These are phyloP conservation scores for Didymosphaeria variabile DNA, from an alignment of 2,329 filamentous ascomycete species.

Conservation along the genomic window DNA sequence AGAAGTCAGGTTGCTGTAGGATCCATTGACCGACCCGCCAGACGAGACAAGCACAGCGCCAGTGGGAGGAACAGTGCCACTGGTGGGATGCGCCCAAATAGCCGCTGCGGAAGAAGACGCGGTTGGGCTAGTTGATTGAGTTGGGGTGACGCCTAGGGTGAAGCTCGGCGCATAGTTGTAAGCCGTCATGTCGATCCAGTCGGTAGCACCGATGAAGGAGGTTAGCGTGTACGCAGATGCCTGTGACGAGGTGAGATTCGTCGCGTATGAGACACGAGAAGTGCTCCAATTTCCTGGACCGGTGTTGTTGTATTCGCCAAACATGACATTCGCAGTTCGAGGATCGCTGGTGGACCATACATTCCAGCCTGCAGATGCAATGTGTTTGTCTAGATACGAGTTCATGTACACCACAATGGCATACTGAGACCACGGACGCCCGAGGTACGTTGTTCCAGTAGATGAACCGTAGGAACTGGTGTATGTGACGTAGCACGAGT, in stretches of 20 bases:
- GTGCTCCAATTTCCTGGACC: slow-evolving; percentile 46
- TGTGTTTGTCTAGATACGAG: slow-evolving; percentile 48
- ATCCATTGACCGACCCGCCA: slow-evolving; percentile 38
- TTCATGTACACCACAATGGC: slow-evolving; percentile 48
- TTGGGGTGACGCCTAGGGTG: slow-evolving; percentile 36
- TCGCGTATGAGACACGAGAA: slow-evolving; percentile 49
- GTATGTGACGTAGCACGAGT: slow-evolving; percentile 57
- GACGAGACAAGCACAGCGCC: slow-evolving; percentile 56
- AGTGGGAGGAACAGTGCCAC: slow-evolving; percentile 52
- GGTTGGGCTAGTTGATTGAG: slow-evolving; percentile 28
- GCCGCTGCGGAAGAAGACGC: slow-evolving; percentile 40
- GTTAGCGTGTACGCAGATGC: slow-evolving; percentile 48
- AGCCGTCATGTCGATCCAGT: slow-evolving; percentile 55
- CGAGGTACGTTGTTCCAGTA: slow-evolving; percentile 53
- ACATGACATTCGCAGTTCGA: slow-evolving; percentile 47
- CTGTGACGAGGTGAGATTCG: slow-evolving; percentile 46
- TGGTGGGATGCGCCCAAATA: slow-evolving; percentile 46
- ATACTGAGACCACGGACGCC: slow-evolving; percentile 55
- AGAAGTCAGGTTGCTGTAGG: slow-evolving; percentile 47
- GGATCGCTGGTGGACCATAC: slow-evolving; percentile 45
- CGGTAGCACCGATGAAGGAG: slow-evolving; percentile 52
- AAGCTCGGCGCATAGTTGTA: slow-evolving; percentile 47
- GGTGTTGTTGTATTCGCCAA: slow-evolving; percentile 46
- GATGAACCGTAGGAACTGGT: slow-evolving; percentile 43
- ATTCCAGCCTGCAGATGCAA: slow-evolving; percentile 43